Base-by-base conservation (phyloP, 345 rosid species). In the Firmiana major region DNA sequence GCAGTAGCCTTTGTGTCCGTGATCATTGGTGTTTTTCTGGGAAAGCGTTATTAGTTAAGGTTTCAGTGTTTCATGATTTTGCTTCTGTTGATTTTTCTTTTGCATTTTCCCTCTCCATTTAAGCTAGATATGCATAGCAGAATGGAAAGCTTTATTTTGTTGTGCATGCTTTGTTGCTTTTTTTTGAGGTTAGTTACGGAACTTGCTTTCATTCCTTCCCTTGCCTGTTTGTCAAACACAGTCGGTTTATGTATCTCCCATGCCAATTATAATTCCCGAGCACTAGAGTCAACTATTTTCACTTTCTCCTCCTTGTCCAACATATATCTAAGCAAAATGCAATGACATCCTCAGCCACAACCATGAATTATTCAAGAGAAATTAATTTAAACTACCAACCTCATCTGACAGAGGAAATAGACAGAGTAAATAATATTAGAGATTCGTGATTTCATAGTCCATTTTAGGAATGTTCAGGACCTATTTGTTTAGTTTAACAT, bases 1-100 rank as follows among this genome's bases (percentile, higher is more conserved):
- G 90, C 87, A 77, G 90, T 93, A 38, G 99, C 97, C 38, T 80
- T 95, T 64, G 75, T 90, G 38, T 95, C 99, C 19, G 76, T 90
- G 73, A 79, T 95, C 84, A 69, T 93, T 9, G 98, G 99, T 43
- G 60, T 90, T 6, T 76, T 89, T 81, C 87, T 95, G 70, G 98
- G 99, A 71, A 95, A 91, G 79, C 82, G 84, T 58, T 95, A 91
- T 68, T 95, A 89, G 84, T 73, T 81, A 77, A 58, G 57, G 42
- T 40, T 6, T 42, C 16, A 5, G n/a, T 51, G 55, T 5, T 51
- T 16, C 55, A 16, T 16, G 21, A 51, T 16, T 15, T 51, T 51
- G 7, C 42, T 0, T 7, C 40, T 5, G 40, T 40, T 38, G 6
- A 38, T 38, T 38, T 38, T 38, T 38, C 40, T 38, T 38, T 38